Base-by-base conservation (phyloP, 352 stramenopile genomes). In the Phytophthora sojae region DNA sequence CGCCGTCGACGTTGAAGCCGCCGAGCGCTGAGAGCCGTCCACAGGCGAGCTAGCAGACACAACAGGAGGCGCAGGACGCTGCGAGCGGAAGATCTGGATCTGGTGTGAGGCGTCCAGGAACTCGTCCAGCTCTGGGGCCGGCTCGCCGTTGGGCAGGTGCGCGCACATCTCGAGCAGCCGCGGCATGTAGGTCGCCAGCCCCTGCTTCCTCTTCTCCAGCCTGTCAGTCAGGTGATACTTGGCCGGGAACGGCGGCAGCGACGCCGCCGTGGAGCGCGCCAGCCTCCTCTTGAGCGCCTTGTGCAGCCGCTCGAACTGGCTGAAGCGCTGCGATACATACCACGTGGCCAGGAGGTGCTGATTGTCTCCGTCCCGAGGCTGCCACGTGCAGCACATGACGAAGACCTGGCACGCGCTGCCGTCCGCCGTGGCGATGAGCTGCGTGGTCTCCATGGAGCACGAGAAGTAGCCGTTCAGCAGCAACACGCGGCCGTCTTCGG, bases 321-420 rank as follows among this genome's bases (percentile, higher is more conserved):
- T 79, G 60, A 83, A 83, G 55, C 76, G 76, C 68, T 83, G 76
- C 21, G 76, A 83, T 21, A 83, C 76, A 45, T 76, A 81, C 76
- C 76, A 83, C 14, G 63, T 81, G 21, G 73, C 62, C 47, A 69
- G 30, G 19, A 23, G 26, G 19, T 67, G n/a, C 32, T 42, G 35
- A 0, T 42, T 14, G 35, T 42, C 35, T 4, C 45, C 45, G n/a
- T 52, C 45, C 7, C 50, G 57, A 35, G 70, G 69, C 56, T 77
- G 47, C 76, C 73, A 83, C 30, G 57, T 69, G 39, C 76, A 83
- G 44, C 72, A 78, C 61, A 83, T 51, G 35, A 83, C 76, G 58
- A 79, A 83, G 30, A 83, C 76, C 29, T 76, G 58, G 37, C 75
- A 79, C 3, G 53, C 42, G 44, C 45, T 61, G 21, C 69, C 64